Evolutionary conservation across 164 flowering plant genomes (phyloP).

Genomic region (Kalanchoe fedtschenkoi): DNA sequence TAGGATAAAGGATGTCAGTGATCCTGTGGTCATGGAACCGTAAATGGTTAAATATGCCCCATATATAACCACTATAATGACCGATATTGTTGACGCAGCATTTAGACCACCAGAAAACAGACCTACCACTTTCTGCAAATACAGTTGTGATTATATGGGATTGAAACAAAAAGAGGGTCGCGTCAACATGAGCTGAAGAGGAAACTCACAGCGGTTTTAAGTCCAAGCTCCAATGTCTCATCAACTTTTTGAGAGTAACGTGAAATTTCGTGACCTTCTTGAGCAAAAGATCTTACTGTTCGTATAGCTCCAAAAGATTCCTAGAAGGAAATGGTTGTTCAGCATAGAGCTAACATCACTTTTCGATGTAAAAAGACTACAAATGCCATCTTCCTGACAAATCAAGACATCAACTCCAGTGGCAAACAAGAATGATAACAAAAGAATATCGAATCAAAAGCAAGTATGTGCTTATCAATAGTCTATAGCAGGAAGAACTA

Average conservation of each 20-base stretch:
- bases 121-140: constrained; percentile 69
- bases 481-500: too few species aligned
- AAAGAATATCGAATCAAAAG: too few species aligned
- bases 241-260: constrained; percentile 82
- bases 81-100: constrained; percentile 92
- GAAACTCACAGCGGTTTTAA: constrained; percentile 79
- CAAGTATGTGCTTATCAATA: too few species aligned
- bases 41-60: constrained; percentile 82
- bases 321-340: constrained; percentile 23
- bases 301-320: constrained; percentile 96
- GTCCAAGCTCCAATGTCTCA: constrained; percentile 79
- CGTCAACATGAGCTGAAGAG: constrained; percentile 1
- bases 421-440: too few species aligned
- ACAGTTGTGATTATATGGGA: constrained; percentile 6
- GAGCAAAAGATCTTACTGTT: constrained; percentile 94
- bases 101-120: constrained; percentile 76
- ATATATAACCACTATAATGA: constrained; percentile 73
- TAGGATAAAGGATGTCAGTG: constrained; percentile 63
- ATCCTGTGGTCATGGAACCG: constrained; percentile 65
- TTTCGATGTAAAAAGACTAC: neutral
- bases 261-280: constrained; percentile 63
- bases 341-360: neutral
- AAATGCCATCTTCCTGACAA: neutral
- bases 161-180: constrained; percentile 3
- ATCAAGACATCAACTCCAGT: too few species aligned